Base-by-base conservation (phyloP, 768 basidiomycete genomes). In the Russula sp. region DNA sequence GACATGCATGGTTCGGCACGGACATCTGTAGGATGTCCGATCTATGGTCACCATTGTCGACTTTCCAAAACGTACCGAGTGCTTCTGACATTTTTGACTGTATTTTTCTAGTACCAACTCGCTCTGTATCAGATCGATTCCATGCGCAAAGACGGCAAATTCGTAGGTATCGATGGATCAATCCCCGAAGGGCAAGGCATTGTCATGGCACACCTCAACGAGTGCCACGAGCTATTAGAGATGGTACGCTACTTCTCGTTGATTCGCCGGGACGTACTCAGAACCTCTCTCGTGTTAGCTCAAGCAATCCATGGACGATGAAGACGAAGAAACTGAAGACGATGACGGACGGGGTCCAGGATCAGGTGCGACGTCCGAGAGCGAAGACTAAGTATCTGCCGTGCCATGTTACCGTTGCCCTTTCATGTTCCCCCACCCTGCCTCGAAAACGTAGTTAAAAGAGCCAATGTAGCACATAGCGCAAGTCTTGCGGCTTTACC, bases 161-260 rank as follows among this genome's bases (percentile, higher is more conserved):
- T 98, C 69, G 76, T 94, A 29, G 90, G 92, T 25, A 78, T 82
- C 18, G 95, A 97, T 68, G 95, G 96, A 1, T 77, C 80, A 32
- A 83, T 98, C 66, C 96, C 96, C 1, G 96, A 98, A 72, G 96
- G 96, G 2, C 96, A 98, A 72, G 96, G 92, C 14, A 93, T 96
- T 67, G 81, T 98, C 56, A 93, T 93, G 80, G 95, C 96, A 4
- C 93, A 98, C 73, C 76, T 98, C 54, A 94, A 88, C 65, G 96
- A 98, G 74, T 96, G 94, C 61, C 96, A 98, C 69, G 96, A 98
- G 72, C 76, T 98, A 58, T 78, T 98, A 13, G 93, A 94, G 75
- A 96, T 98, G 93, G 90, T 90, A 66, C 43, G 81, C 34, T 10
- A 7, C 34, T 54, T 20, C 25, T 18, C 20, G 38, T 32, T 2